A percentile compares a stretch with the other conserved stretches of the same genome.
These are phyloP conservation scores for Eucalyptus regnans DNA, from an alignment of 345 rosid genomes.

Conservation along the genomic window DNA sequence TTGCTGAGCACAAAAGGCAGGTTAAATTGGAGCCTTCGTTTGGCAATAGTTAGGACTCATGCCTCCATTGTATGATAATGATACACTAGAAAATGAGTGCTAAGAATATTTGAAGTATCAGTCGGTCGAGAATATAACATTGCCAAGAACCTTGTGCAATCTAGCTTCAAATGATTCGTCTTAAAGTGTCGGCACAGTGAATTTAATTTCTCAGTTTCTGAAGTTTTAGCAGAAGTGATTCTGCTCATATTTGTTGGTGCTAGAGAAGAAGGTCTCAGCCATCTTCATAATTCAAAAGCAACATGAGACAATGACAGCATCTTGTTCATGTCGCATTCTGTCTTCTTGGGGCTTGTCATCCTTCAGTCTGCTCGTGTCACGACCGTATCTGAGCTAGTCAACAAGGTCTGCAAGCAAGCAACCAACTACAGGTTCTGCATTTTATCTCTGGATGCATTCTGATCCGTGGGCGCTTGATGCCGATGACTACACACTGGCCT, in stretches of 20 bases:
- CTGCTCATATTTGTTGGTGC: neutral
- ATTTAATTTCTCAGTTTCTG: neutral
- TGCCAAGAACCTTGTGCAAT: neutral
- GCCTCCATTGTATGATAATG: neutral
- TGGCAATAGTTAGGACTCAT: neutral
- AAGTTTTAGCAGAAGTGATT: neutral
- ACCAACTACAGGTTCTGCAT: slow-evolving; percentile 9
- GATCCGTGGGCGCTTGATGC: slow-evolving; percentile 12
- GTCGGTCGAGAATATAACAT: neutral
- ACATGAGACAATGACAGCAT: neutral
- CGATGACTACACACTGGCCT: slow-evolving; percentile 10
- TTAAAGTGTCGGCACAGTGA: neutral
- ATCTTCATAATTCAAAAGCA: neutral
- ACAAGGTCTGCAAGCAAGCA: slow-evolving; percentile 10
- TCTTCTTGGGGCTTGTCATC: neutral
- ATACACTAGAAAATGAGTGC: neutral
- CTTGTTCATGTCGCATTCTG: neutral
- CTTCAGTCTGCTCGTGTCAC: neutral
- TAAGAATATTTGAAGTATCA: neutral
- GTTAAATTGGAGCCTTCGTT: neutral
- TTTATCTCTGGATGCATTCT: slow-evolving; percentile 9
- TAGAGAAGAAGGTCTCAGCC: neutral
- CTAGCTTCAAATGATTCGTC: neutral
- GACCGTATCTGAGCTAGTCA: neutral
- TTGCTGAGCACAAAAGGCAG: neutral